Conservation (phyloP, 2,329 filamentous ascomycete species). For the Trichophyton benhamiae region DNA sequence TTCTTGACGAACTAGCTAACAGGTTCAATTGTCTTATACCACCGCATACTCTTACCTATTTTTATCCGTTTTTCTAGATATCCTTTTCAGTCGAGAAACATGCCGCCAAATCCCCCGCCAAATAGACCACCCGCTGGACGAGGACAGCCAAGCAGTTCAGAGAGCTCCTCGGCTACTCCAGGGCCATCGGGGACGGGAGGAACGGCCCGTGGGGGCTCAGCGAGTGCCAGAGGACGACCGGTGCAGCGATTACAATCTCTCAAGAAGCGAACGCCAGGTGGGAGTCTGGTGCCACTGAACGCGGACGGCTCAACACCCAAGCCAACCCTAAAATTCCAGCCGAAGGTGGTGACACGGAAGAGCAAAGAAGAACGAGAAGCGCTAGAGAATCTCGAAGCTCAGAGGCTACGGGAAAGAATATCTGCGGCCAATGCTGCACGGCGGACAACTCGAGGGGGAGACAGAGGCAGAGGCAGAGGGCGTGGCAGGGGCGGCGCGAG, state of each 20-base stretch:
- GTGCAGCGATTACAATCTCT: slow-evolving; percentile 34
- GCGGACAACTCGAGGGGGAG: slow-evolving; percentile 7
- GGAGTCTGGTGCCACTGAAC: slow-evolving; percentile 25
- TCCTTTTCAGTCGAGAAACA: background rate
- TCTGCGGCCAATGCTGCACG: slow-evolving; percentile 27
- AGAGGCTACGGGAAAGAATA: slow-evolving; percentile 29
- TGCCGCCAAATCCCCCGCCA: slow-evolving; percentile 10
- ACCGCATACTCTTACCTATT: background rate
- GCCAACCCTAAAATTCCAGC: slow-evolving; percentile 33
- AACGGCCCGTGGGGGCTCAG: background rate
- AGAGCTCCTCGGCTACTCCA: slow-evolving; percentile 6
- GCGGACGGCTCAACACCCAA: slow-evolving; percentile 23
- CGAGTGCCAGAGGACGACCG: slow-evolving; percentile 13
- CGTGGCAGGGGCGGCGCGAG: slow-evolving; percentile 20
- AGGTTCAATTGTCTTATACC: background rate
- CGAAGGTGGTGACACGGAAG: slow-evolving; percentile 30
- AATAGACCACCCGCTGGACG: slow-evolving; percentile 4
- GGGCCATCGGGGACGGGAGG: background rate
- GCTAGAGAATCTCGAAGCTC: slow-evolving; percentile 31
- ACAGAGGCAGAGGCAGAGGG: slow-evolving; percentile 19
- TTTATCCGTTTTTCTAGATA: background rate
- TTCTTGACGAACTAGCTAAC: background rate
- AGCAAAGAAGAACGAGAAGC: slow-evolving; percentile 37
- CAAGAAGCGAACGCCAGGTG: slow-evolving; percentile 27
- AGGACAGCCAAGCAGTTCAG: slow-evolving; percentile 1